Conservation (phyloP, 805 yeast genomes). For the Saturnispora mendoncae region DNA sequence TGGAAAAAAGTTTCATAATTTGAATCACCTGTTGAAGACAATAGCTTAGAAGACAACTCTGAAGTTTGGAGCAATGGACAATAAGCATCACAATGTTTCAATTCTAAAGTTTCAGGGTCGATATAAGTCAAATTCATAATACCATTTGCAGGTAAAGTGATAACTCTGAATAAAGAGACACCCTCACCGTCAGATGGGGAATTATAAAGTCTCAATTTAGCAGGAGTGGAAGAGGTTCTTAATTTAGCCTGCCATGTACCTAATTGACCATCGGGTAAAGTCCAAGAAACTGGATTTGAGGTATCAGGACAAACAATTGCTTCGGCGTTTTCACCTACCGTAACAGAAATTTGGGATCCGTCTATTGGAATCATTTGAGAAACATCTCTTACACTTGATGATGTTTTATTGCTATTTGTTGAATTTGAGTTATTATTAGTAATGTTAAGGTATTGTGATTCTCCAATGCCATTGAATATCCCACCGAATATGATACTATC, state of each 20-base stretch:
- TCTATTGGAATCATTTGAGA: slow-evolving; percentile 36
- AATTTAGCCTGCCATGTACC: slow-evolving; percentile 62
- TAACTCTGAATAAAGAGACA: slow-evolving; percentile 57
- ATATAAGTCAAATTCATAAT: slow-evolving; percentile 87
- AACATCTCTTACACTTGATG: slow-evolving; percentile 19
- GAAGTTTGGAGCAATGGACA: slow-evolving; percentile 59
- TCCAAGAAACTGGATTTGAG: slow-evolving; percentile 38
- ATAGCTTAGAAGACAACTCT: slow-evolving; percentile 20
- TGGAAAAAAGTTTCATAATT: slow-evolving; percentile 14
- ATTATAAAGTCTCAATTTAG: slow-evolving; percentile 65
- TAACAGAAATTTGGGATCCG: slow-evolving; percentile 6
- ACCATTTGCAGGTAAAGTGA: slow-evolving; percentile 72
- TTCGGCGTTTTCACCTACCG: slow-evolving; percentile 24
- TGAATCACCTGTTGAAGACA: background rate
- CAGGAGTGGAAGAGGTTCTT: slow-evolving; percentile 51
- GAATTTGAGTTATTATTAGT: slow-evolving; percentile 6
- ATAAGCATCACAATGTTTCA: slow-evolving; percentile 71
- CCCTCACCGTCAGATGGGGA: slow-evolving; percentile 38
- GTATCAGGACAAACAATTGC: slow-evolving; percentile 50
- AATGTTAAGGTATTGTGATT: slow-evolving; percentile 31
- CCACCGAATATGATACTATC: slow-evolving; percentile 70
- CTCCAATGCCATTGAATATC: slow-evolving; percentile 52
- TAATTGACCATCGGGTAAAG: slow-evolving; percentile 33
- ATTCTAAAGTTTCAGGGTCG: slow-evolving; percentile 58
- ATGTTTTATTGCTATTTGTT: slow-evolving; percentile 22